Base-by-base conservation (phyloP, 1,139 yeast genomes). In the Taphrina wiesneri region DNA sequence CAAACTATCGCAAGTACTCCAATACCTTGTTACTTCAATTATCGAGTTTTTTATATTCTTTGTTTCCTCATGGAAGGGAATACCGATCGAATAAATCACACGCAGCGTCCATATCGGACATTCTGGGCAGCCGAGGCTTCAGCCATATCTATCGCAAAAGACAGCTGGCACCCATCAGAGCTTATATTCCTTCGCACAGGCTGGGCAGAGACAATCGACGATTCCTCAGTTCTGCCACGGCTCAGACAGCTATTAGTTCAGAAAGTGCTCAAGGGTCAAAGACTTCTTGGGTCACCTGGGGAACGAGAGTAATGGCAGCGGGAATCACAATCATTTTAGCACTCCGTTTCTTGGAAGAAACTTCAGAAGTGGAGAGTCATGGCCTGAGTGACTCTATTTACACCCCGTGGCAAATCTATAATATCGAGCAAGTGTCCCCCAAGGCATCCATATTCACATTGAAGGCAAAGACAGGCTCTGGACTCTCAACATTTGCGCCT, bases 1-100 rank as follows among this genome's bases (percentile, higher is more conserved):
- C 63, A 15, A 45, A 34, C 13, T 57, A 57, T 32, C 53, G 63
- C 15, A 28, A n/a, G 11, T 47, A 56, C 13, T 47, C 41, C 36
- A 47, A 23, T 2, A 19, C 49, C 19, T 28, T 56, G 6, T 17
- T 56, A 9, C 19, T 6, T 19, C 32, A 28, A 9, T n/a, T 57
- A 7, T n/a, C 43, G 19, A 32, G 30, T 15, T n/a, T 28, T 7
- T 30, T 19, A 19, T 13, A 7, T 4, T 7, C 45, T 17, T 34
- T 52, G 9, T 52, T 30, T 9, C 45, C 28, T n/a, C 45, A 17
- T 30, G 26, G 9, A 6, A 2, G 25, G 34, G 26, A 17, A 13
- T 19, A 2, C 34, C 25, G 25, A 11, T 23, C 36, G n/a, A 32
- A 19, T 2, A n/a, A 45, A 7, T 1, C 11, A 7, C n/a, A 28